These are phyloP conservation scores for Chrysoporthe austroafricana DNA, from an alignment of 2,329 filamentous ascomycete species.

Conservation along the genomic window DNA sequence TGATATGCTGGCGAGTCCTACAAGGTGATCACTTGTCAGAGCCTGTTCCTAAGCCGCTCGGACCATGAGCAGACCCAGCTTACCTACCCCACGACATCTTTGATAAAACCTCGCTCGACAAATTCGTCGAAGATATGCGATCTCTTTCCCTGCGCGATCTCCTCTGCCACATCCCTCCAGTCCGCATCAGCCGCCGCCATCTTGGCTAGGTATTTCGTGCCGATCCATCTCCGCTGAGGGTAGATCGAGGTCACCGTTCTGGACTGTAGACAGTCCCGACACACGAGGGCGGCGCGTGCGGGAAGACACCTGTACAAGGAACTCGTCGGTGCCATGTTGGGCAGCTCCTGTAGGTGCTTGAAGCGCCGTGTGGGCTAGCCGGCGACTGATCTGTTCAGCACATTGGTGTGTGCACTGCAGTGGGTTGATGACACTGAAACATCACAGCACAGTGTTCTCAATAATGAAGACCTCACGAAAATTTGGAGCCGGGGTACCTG, in stretches of 20 bases:
- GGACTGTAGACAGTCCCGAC: slow-evolving; percentile 14
- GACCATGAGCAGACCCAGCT: not conserved
- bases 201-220: slow-evolving; percentile 50
- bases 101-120: slow-evolving; percentile 73
- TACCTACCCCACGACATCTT: slow-evolving; percentile 73
- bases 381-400: not conserved
- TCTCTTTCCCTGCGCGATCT: slow-evolving; percentile 54
- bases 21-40: slow-evolving; percentile 18
- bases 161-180: slow-evolving; percentile 53
- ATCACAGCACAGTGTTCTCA: too few relatives aligned
- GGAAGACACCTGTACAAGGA: slow-evolving; percentile 32
- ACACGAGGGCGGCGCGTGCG: slow-evolving; percentile 22
- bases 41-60: not conserved
- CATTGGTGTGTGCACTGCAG: not conserved
- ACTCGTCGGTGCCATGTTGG: slow-evolving; percentile 37
- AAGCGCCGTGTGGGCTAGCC: not conserved
- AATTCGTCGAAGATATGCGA: slow-evolving; percentile 65
- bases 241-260: not conserved
- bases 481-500: slow-evolving; percentile 3
- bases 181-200: slow-evolving; percentile 43
- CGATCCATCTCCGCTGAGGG: slow-evolving; percentile 41
- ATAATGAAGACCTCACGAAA: slow-evolving; percentile 5
- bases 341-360: not conserved
- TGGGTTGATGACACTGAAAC: not conserved
- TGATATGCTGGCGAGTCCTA: slow-evolving; percentile 49